These are phyloP conservation scores for Ustilago trichophora DNA, from an alignment of 1,284 basidiomycete genomes.

Conservation along the genomic window DNA sequence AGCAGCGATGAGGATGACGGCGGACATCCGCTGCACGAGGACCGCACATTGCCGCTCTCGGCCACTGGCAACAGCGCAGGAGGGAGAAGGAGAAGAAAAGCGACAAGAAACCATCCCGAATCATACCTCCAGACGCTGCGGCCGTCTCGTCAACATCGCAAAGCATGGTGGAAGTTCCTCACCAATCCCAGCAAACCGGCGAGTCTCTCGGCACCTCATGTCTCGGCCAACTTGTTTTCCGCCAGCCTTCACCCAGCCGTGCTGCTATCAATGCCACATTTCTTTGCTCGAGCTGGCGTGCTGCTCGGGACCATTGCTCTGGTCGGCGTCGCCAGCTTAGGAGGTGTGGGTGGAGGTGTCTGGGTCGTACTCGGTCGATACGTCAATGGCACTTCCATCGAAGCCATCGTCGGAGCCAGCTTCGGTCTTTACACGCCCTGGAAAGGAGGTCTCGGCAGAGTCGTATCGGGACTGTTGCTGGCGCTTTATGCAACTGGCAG, in stretches of 20 bases:
- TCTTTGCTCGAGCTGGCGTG: conserved; percentile 57
- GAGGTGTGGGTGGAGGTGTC: conserved; percentile 62
- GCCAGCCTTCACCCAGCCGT: conserved; percentile 61
- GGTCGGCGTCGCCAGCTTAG: conserved; percentile 47
- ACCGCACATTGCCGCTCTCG: conserved; percentile 31
- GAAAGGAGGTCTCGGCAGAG: conserved; percentile 58
- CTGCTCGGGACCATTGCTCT: conserved; percentile 48
- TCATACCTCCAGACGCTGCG: conserved; percentile 30
- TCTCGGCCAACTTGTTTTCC: conserved; percentile 61
- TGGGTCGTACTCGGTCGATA: conserved; percentile 64
- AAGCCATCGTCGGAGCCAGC: conserved; percentile 59
- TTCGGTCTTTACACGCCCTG: conserved; percentile 60
- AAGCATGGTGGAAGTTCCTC: conserved; percentile 47
- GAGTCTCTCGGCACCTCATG: conserved; percentile 56
- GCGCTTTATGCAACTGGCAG: conserved; percentile 60
- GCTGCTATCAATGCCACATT: conserved; percentile 62
- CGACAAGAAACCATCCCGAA: conserved; percentile 6
- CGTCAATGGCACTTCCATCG: conserved; percentile 59
- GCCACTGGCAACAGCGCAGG: conserved; percentile 16
- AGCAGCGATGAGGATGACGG: conserved; percentile 48
- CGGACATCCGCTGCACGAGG: conserved; percentile 5
- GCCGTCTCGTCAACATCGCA: conserved; percentile 26
- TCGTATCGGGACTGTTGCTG: conserved; percentile 46
- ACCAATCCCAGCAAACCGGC: conserved; percentile 55
- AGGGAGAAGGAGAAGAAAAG: neutral